Conservation (phyloP, 106 monocot genomes). For the Cymbidium sinense region DNA sequence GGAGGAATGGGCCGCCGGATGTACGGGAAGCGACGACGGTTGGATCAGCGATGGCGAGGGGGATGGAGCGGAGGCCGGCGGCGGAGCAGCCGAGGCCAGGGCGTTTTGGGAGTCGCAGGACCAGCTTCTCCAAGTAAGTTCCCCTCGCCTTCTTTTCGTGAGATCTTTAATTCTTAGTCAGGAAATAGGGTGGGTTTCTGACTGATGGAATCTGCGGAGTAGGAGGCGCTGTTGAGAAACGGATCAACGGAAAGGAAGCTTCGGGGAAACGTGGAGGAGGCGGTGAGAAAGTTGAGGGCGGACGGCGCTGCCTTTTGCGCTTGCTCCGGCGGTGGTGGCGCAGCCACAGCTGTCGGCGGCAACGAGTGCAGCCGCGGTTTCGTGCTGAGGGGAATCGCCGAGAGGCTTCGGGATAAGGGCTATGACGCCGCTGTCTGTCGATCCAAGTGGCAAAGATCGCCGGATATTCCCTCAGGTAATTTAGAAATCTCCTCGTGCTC, state of each 20-base stretch:
- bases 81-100: background rate
- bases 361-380: constrained; percentile 32
- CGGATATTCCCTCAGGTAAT: constrained; percentile 66
- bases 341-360: background rate
- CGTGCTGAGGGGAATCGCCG: constrained; percentile 17
- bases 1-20: background rate
- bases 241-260: constrained; percentile 53
- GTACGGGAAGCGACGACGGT: constrained; percentile 14
- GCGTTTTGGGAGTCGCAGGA: constrained; percentile 64
- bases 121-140: constrained; percentile 43
- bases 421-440: constrained; percentile 65
- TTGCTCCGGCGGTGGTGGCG: constrained; percentile 16
- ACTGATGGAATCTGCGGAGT: background rate
- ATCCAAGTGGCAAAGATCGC: constrained; percentile 66
- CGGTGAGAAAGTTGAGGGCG: constrained; percentile 21
- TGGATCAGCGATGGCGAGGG: background rate
- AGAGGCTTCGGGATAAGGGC: constrained; percentile 39
- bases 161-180: background rate
- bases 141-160: too few species aligned
- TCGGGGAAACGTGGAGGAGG: constrained; percentile 23
- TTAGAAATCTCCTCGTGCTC: too few species aligned
- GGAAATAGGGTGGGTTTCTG: background rate
- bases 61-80: too few species aligned
- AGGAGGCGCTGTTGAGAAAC: constrained; percentile 43
- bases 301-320: constrained; percentile 13